A percentile compares a stretch with the other conserved stretches of the same genome.
These are phyloP conservation scores for Russula lepida DNA, from an alignment of 768 basidiomycete species.

Conservation along the genomic window DNA sequence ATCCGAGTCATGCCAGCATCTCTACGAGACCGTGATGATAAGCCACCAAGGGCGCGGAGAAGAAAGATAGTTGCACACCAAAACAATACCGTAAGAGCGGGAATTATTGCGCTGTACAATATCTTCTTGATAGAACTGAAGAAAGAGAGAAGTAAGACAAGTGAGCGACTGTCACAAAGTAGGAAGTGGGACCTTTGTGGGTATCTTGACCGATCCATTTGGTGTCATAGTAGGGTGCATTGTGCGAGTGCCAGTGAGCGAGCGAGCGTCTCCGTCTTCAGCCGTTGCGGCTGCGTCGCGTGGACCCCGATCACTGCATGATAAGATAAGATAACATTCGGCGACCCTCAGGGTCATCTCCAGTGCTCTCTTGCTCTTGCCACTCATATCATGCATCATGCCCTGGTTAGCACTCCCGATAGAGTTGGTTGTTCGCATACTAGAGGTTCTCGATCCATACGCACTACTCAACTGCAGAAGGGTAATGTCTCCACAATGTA, in stretches of 20 bases:
- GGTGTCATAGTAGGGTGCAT: conserved; percentile 25
- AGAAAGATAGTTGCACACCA: conserved; percentile 38
- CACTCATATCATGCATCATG: neutral
- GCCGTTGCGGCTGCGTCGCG: neutral
- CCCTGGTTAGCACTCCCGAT: neutral
- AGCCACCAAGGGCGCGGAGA: neutral
- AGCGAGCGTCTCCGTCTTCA: neutral
- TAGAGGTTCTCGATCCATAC: neutral
- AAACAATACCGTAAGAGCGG: conserved; percentile 47
- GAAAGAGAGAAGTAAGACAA: neutral
- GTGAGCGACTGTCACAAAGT: too few species aligned
- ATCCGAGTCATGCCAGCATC: conserved; percentile 86
- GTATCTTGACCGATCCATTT: conserved; percentile 21
- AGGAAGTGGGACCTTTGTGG: conserved; percentile 29
- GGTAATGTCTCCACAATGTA: neutral
- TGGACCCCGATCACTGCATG: conserved; percentile 16
- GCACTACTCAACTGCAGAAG: conserved; percentile 3
- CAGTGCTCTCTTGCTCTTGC: neutral
- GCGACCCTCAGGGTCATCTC: too few species aligned
- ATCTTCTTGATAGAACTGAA: conserved; percentile 36
- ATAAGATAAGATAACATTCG: conserved; percentile 3
- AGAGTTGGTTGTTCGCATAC: conserved; percentile 9
- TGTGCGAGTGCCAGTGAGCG: neutral
- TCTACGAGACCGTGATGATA: conserved; percentile 34
- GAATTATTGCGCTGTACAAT: conserved; percentile 30